Evolutionary conservation across 2,329 filamentous ascomycete genomes (phyloP).

Genomic region (Fusarium tanahbumbuense): DNA sequence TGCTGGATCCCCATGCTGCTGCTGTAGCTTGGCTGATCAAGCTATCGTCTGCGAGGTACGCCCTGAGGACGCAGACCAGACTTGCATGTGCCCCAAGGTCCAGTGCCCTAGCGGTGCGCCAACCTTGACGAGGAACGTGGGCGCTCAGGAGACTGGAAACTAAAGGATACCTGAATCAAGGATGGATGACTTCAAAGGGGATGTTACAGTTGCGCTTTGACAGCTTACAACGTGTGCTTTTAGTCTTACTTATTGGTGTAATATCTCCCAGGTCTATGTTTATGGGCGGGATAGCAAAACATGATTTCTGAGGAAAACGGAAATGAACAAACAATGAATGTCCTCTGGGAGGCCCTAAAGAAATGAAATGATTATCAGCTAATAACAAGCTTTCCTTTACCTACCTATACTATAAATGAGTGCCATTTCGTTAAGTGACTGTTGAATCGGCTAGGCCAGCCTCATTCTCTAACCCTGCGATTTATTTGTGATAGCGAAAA

Average conservation of each 20-base stretch:
- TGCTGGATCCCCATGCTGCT: conserved; percentile 36
- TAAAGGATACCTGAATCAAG: neutral
- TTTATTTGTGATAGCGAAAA: neutral
- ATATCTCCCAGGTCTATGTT: conserved; percentile 10
- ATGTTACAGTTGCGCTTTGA: conserved; percentile 1
- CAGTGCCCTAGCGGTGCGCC: conserved; percentile 36
- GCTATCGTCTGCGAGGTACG: conserved; percentile 39
- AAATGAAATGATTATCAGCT: neutral
- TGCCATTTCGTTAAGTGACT: neutral
- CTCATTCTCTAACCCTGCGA: neutral
- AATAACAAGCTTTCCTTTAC: neutral
- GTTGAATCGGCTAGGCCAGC: neutral
- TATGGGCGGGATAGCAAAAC: conserved; percentile 7
- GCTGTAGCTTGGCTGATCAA: conserved; percentile 32
- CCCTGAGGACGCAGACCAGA: conserved; percentile 21
- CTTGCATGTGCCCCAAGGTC: conserved; percentile 39
- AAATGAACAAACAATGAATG: neutral
- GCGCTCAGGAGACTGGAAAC: conserved; percentile 15
- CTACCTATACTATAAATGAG: neutral
- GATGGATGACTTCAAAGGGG: neutral
- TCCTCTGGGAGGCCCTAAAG: neutral
- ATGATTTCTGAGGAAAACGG: neutral
- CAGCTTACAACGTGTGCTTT: conserved; percentile 5
- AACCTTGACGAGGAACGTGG: conserved; percentile 29
- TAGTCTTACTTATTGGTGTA: conserved; percentile 26